phyloP scores from a whole-genome alignment of 2,329 filamentous ascomycete species.

The Calonectria pseudoreteaudii region DNA sequence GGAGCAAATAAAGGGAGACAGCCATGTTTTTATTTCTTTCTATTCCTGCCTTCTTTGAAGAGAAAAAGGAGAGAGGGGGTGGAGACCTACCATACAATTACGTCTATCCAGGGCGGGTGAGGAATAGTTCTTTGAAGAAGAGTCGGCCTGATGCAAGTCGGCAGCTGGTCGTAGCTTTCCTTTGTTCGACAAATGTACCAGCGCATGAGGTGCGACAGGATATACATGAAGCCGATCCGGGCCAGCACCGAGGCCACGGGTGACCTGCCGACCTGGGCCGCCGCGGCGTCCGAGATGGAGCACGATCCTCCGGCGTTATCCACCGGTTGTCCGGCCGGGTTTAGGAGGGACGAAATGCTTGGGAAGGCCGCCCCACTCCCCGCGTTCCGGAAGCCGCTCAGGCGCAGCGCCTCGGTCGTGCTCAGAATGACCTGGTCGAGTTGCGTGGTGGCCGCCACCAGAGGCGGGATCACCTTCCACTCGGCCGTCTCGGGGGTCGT shows the following conservation, averaged over 20 bases:
- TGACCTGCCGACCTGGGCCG: conserved; percentile 29
- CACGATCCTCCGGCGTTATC: conserved; percentile 3
- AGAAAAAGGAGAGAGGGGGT: too few species aligned
- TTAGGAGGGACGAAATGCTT: conserved; percentile 40
- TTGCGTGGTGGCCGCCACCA: conserved; percentile 27
- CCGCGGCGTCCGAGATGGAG: conserved; percentile 29
- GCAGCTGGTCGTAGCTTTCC: conserved; percentile 39
- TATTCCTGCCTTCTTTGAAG: too few species aligned
- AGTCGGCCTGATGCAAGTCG: conserved; percentile 37
- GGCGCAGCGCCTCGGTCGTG: conserved; percentile 27
- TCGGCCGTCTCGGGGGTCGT: background rate
- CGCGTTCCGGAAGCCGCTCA: conserved; percentile 10
- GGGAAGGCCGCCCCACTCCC: conserved; percentile 31
- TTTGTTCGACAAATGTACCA: conserved; percentile 40
- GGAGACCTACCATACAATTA: conserved; percentile 30
- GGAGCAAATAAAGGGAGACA: background rate
- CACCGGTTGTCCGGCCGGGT: conserved; percentile 12
- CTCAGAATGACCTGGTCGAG: conserved; percentile 30
- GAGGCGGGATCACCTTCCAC: conserved; percentile 30
- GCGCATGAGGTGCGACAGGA: conserved; percentile 26
- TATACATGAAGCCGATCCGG: conserved; percentile 34
- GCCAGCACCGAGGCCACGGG: conserved; percentile 22
- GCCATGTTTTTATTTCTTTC: background rate
- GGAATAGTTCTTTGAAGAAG: conserved; percentile 39
- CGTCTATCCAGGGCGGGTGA: conserved; percentile 42